A percentile compares a stretch with the other conserved stretches of the same genome.
phyloP scores from a whole-genome alignment of 768 basidiomycete species.

The Crassisporium funariophilum region DNA sequence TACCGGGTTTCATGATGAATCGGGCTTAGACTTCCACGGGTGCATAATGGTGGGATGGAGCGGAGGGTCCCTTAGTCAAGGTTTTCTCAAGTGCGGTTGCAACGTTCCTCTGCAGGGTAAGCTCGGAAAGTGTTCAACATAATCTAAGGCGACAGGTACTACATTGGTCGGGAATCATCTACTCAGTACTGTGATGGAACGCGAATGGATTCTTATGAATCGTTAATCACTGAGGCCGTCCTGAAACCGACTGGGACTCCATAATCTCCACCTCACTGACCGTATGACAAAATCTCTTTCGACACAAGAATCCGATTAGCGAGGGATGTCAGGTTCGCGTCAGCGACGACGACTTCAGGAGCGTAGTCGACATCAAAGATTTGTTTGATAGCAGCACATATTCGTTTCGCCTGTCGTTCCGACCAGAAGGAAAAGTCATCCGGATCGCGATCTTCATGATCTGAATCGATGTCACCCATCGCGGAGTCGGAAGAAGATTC shows the following conservation, averaged over 20 bases:
- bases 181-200: background rate
- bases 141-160: background rate
- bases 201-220: background rate
- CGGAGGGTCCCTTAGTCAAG: too few relatives aligned
- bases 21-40: background rate
- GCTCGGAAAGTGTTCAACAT: background rate
- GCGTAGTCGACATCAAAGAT: conserved; percentile 89
- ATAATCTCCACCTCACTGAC: conserved; percentile 6
- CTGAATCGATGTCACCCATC: conserved; percentile 23
- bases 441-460: conserved; percentile 58
- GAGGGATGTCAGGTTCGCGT: conserved; percentile 87
- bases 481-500: conserved; percentile 11
- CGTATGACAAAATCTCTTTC: conserved; percentile 51
- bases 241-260: background rate
- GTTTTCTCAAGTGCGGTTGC: too few relatives aligned
- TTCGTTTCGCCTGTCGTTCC: conserved; percentile 85
- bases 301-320: conserved; percentile 83
- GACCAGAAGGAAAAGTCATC: conserved; percentile 98
- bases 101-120: too few relatives aligned
- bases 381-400: conserved; percentile 75
- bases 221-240: background rate
- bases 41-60: too few relatives aligned
- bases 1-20: too few relatives aligned
- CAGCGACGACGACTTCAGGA: conserved; percentile 88
- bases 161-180: background rate